These are phyloP conservation scores for Pueraria montana DNA, from an alignment of 306 rosid genomes.

Conservation along the genomic window DNA sequence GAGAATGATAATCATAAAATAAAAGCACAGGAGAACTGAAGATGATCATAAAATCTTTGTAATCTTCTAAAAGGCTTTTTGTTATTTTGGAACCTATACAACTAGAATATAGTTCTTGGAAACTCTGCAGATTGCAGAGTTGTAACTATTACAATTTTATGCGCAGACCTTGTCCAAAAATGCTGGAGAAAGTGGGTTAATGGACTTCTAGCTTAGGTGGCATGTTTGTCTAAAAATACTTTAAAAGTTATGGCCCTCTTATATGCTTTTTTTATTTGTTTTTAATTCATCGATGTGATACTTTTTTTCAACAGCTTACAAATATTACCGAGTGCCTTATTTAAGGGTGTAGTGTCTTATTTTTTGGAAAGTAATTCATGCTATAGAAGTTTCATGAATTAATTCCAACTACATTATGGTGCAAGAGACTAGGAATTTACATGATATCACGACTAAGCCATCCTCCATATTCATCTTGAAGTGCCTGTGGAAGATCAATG, in stretches of 20 bases:
- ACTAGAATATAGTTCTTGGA: background rate
- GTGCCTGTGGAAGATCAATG: conserved; percentile 73
- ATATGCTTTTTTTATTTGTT: too few relatives aligned
- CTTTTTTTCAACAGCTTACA: too few relatives aligned
- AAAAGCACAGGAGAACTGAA: too few relatives aligned
- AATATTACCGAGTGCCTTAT: too few relatives aligned
- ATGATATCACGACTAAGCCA: conserved; percentile 70
- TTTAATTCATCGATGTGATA: too few relatives aligned
- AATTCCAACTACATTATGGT: background rate
- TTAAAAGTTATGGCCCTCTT: background rate
- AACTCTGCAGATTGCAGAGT: background rate
- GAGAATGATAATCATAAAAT: too few relatives aligned
- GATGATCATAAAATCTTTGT: too few relatives aligned
- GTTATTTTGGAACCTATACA: too few relatives aligned
- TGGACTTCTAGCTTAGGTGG: background rate
- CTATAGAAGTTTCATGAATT: conserved; percentile 16
- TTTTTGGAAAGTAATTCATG: background rate
- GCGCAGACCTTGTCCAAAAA: background rate
- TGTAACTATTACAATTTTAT: background rate
- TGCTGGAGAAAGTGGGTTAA: background rate
- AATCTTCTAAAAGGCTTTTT: too few relatives aligned
- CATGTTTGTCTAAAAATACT: background rate
- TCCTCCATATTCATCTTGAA: conserved; percentile 87
- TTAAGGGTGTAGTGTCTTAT: background rate
- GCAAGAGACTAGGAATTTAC: conserved; percentile 54